Conservation (phyloP, 257 asterid species). For the Handroanthus guayacan region DNA sequence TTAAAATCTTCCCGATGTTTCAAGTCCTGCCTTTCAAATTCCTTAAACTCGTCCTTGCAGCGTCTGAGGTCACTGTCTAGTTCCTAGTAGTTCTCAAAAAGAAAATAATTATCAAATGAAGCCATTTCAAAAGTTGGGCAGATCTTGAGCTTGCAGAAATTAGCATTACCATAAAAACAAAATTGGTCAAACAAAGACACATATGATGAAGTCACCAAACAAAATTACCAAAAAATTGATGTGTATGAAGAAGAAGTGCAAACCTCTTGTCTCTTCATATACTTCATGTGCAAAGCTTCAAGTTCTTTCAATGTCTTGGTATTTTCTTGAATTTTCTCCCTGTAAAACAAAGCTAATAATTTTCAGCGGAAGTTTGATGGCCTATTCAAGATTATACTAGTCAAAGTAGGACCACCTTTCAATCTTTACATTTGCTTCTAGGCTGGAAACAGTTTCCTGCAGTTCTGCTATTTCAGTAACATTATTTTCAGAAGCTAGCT, state of each 20-base stretch:
- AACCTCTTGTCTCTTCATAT: conserved; percentile 85
- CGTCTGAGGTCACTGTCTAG: conserved; percentile 65
- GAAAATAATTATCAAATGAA: conserved; percentile 9
- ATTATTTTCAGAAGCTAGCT: conserved; percentile 76
- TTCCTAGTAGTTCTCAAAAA: conserved; percentile 55
- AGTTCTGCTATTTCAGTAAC: conserved; percentile 58
- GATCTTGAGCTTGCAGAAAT: neutral
- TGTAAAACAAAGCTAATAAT: conserved; percentile 40
- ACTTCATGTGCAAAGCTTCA: conserved; percentile 77
- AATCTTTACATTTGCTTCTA: conserved; percentile 72
- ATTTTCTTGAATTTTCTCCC: conserved; percentile 83
- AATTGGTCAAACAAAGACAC: neutral
- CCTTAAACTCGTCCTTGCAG: conserved; percentile 87
- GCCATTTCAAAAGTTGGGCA: conserved; percentile 6
- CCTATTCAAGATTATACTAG: conserved; percentile 12
- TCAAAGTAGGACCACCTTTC: conserved; percentile 63
- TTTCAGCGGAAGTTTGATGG: conserved; percentile 22
- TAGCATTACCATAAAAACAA: neutral
- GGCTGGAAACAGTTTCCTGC: conserved; percentile 60
- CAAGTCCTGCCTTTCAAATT: conserved; percentile 92
- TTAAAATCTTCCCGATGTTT: conserved; percentile 82
- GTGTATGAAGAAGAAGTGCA: conserved; percentile 25
- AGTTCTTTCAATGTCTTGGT: conserved; percentile 70
- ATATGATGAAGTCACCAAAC: neutral
- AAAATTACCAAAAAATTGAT: neutral